Conservation (phyloP, 1,139 yeast species). For the Pichiaceae sp. region DNA sequence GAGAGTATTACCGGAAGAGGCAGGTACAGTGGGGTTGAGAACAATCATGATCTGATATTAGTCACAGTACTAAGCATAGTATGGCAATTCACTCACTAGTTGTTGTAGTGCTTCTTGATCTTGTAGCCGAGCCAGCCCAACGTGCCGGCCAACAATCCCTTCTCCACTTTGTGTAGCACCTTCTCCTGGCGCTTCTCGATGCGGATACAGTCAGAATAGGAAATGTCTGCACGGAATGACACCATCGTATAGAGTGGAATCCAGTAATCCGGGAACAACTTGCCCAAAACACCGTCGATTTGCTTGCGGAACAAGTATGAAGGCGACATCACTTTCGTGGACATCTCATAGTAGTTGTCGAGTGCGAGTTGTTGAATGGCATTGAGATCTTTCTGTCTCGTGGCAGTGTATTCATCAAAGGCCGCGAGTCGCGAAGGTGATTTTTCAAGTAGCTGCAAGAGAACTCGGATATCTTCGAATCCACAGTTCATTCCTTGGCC, state of each 20-base stretch:
- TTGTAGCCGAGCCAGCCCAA: not conserved
- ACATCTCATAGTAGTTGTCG: slow-evolving; percentile 82
- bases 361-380: slow-evolving; percentile 76
- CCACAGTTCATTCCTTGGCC: slow-evolving; percentile 99
- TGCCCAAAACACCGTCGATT: slow-evolving; percentile 59
- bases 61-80: no score
- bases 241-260: slow-evolving; percentile 89
- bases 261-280: slow-evolving; percentile 54
- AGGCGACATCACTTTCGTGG: slow-evolving; percentile 66
- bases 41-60: no score
- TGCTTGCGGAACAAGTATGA: slow-evolving; percentile 57
- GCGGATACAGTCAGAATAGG: slow-evolving; percentile 64
- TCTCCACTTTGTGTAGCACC: slow-evolving; percentile 27
- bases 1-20: no score
- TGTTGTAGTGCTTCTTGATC: not conserved
- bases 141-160: slow-evolving; percentile 7
- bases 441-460: slow-evolving; percentile 48
- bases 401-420: slow-evolving; percentile 46
- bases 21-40: no score
- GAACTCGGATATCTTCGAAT: slow-evolving; percentile 74
- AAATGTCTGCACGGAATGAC: slow-evolving; percentile 75
- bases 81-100: no score
- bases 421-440: slow-evolving; percentile 37
- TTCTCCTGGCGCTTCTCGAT: slow-evolving; percentile 42
- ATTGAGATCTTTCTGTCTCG: slow-evolving; percentile 56